Conservation (phyloP, 306 rosid species). For the Vigna angularis region DNA sequence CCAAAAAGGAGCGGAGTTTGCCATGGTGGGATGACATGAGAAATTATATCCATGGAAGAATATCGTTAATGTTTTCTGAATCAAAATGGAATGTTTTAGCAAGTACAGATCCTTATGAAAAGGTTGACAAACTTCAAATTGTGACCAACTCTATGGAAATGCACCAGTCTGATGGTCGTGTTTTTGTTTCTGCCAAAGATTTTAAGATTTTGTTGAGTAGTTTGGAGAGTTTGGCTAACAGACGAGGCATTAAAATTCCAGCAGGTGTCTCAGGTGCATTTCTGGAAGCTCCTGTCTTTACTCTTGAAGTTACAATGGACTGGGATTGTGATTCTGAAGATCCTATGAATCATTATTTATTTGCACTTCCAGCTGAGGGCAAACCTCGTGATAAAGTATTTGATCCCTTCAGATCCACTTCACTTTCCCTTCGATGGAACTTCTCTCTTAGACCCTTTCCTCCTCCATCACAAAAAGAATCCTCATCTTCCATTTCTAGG, state of each 20-base stretch:
- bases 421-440: slow-evolving; percentile 92
- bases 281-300: slow-evolving; percentile 80
- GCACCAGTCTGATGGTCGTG: slow-evolving; percentile 89
- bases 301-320: slow-evolving; percentile 87
- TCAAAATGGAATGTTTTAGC: slow-evolving; percentile 82
- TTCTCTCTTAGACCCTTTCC: slow-evolving; percentile 80
- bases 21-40: slow-evolving; percentile 99
- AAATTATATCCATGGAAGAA: slow-evolving; percentile 90
- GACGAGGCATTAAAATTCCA: slow-evolving; percentile 81
- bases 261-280: slow-evolving; percentile 73
- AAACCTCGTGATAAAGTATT: slow-evolving; percentile 75
- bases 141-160: slow-evolving; percentile 74
- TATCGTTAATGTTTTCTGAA: slow-evolving; percentile 74
- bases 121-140: slow-evolving; percentile 87
- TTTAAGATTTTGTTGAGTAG: slow-evolving; percentile 84
- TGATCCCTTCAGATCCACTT: slow-evolving; percentile 96
- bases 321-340: slow-evolving; percentile 97
- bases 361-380: slow-evolving; percentile 89
- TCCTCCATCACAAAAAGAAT: slow-evolving; percentile 57
- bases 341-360: slow-evolving; percentile 91
- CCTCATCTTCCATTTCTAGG: slow-evolving; percentile 44
- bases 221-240: slow-evolving; percentile 91
- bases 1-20: slow-evolving; percentile 90
- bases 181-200: slow-evolving; percentile 74
- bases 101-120: slow-evolving; percentile 94